Base-by-base conservation (phyloP, 257 asterid species). In the Capsicum pubescens region DNA sequence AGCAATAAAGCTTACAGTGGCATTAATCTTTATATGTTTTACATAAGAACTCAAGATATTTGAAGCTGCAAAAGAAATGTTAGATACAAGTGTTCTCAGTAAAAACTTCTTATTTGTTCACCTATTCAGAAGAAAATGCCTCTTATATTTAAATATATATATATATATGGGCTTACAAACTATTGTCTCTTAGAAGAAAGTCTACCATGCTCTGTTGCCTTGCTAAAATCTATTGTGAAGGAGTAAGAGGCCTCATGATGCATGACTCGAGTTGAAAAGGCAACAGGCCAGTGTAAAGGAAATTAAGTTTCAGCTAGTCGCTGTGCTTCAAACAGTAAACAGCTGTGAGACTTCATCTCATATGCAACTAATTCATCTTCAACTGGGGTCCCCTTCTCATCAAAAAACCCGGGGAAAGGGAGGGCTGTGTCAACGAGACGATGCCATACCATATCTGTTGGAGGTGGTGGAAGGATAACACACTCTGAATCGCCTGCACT, bases 341-440 rank as follows among this genome's bases (percentile, higher is more conserved):
- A 97, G 83, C 98, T 93, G 68, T 93, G 97, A 84, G 98, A 84
- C 87, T 93, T 89, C 97, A 93, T 91, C 84, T 90, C 94, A 70
- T 92, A 91, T 0, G 86, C 84, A 67, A 71, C 85, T 61, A 82
- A 48, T 66, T 71, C 96, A 70, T 84, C 90, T 71, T 87, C 91
- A 58, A 90, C 76, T 7, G 89, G 87, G 83, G 83, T 88, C 36
- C 97, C 98, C 70, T 92, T 91, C 48, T 69, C 79, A 9, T 84
- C 39, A 85, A 93, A 97, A 87, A 92, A 95, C 5, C 91, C 97
- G 0, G 98, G 98, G 80, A 83, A 93, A 32, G 97, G 93, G 69
- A 92, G 95, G 26, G 93, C 89, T 0, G 98, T 95, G 88, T 97
- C 98, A 12, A 94, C 95, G 89, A 96, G 84, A 82, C 91, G 79